A percentile compares a stretch with the other conserved stretches of the same genome.
These are phyloP conservation scores for Triangularia verruculosa DNA, from an alignment of 2,329 filamentous ascomycete genomes.

Conservation along the genomic window DNA sequence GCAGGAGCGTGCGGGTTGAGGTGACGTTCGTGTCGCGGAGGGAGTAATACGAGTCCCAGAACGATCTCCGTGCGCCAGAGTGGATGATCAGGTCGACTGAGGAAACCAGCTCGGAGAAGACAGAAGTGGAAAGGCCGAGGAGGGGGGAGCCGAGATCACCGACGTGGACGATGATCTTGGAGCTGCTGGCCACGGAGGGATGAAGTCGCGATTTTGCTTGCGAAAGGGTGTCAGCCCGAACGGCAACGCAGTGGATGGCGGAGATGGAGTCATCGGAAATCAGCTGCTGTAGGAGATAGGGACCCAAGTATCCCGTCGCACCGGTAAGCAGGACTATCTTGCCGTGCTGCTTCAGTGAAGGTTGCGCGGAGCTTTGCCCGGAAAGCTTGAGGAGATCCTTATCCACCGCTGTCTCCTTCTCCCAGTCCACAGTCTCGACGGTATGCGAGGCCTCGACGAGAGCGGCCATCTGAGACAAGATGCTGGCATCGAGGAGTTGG, in stretches of 20 bases:
- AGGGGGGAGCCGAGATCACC: neutral
- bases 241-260: no score
- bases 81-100: conserved; percentile 7
- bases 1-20: neutral
- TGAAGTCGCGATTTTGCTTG: no score
- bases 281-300: no score
- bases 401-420: no score
- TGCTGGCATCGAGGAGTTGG: conserved; percentile 38
- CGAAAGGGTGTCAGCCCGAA: no score
- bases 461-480: conserved; percentile 42
- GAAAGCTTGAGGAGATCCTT: no score
- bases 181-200: no score
- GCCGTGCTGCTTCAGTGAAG: no score
- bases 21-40: conserved; percentile 2
- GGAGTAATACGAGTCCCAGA: conserved; percentile 6
- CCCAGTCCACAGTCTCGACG: conserved; percentile 32
- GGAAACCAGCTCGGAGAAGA: neutral
- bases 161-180: neutral
- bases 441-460: conserved; percentile 38
- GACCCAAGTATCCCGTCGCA: no score
- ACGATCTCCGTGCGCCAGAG: conserved; percentile 4
- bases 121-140: neutral
- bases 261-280: no score
- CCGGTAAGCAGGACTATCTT: no score
- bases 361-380: no score